These are phyloP conservation scores for Neurospora tetraspora DNA, from an alignment of 495 filamentous ascomycete genomes.

Conservation along the genomic window DNA sequence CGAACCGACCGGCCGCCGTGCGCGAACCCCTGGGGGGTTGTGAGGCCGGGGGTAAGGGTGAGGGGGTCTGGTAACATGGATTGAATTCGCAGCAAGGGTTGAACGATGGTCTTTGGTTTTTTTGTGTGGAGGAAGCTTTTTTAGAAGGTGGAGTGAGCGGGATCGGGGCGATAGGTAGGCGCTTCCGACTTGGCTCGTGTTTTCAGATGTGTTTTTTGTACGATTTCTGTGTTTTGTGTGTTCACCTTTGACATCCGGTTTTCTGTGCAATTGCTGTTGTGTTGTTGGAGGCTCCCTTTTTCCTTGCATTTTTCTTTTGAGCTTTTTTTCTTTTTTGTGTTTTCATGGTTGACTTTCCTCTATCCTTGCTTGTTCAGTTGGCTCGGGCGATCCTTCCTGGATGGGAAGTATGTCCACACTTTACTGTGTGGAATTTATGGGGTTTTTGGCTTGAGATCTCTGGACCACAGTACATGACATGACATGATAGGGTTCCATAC, in stretches of 20 bases:
- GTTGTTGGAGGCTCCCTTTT: background rate
- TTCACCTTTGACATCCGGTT: background rate
- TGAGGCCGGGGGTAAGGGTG: background rate
- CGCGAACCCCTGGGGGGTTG: background rate
- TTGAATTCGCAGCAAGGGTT: background rate
- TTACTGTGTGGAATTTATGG: background rate
- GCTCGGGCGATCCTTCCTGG: background rate
- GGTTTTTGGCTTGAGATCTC: background rate
- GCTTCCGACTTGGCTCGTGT: background rate
- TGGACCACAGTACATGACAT: background rate
- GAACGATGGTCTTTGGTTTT: background rate
- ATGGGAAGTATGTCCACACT: background rate
- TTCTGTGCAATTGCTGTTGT: background rate
- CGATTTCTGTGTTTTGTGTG: background rate
- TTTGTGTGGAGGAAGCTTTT: background rate
- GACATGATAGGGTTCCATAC: background rate
- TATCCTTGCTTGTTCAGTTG: background rate
- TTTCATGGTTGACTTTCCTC: too few relatives aligned
- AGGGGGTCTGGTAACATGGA: background rate
- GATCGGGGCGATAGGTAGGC: background rate
- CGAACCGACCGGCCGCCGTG: background rate
- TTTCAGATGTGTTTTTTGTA: background rate
- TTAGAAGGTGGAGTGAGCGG: background rate
- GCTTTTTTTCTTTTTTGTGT: too few relatives aligned
- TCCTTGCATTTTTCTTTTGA: background rate